phyloP scores from a whole-genome alignment of 106 monocot species.

The Platanthera zijinensis region DNA sequence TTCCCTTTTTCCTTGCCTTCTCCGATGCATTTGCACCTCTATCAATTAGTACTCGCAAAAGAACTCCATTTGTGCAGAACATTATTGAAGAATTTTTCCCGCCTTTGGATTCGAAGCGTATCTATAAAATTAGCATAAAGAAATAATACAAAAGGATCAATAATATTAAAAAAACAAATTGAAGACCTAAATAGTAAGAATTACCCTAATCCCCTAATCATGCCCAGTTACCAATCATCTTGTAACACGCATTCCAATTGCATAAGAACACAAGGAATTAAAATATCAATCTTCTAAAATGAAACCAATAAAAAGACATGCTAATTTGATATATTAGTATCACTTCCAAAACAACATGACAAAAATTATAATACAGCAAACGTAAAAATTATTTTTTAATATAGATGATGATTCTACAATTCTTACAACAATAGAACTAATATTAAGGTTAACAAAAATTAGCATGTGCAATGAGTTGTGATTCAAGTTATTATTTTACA shows the following conservation, averaged over 20 bases:
- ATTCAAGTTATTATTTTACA: no score
- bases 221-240: neutral
- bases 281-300: neutral
- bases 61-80: constrained; percentile 96
- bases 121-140: constrained; percentile 31
- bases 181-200: neutral
- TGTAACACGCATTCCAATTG: neutral
- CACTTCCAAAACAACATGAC: neutral
- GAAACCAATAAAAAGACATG: neutral
- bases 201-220: neutral
- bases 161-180: neutral
- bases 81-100: constrained; percentile 87
- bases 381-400: neutral
- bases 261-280: neutral
- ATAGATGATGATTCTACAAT: neutral
- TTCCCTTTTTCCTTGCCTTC: constrained; percentile 12
- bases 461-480: neutral
- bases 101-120: constrained; percentile 88
- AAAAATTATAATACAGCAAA: neutral
- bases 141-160: neutral
- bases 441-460: neutral
- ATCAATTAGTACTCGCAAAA: constrained; percentile 67
- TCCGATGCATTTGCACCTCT: constrained; percentile 46
- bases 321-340: neutral
- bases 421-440: neutral